A percentile compares a stretch with the other conserved stretches of the same genome.
Evolutionary conservation across 352 stramenopile genomes (phyloP).

Genomic region (Peronospora destructor): DNA sequence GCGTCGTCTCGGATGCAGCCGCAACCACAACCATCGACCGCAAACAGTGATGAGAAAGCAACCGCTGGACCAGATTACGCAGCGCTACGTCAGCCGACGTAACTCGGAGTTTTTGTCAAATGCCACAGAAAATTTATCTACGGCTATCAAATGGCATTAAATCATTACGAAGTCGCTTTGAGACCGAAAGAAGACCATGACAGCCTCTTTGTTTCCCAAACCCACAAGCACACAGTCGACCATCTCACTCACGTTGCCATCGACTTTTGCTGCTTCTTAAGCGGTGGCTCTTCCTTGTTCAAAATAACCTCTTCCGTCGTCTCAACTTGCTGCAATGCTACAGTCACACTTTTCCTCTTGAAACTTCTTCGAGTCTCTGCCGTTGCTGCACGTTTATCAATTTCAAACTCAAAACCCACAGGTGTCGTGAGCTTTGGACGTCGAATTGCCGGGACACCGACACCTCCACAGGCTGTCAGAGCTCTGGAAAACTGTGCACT

Average conservation of each 20-base stretch:
- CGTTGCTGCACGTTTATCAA: conserved; percentile 47
- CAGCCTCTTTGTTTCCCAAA: conserved; percentile 3
- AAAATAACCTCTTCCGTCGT: conserved; percentile 2
- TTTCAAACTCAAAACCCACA: conserved; percentile 59
- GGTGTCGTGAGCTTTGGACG: conserved; percentile 60
- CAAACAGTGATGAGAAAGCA: neutral
- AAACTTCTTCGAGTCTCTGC: conserved; percentile 26
- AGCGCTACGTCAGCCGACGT: no score
- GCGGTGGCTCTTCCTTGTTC: conserved; percentile 11
- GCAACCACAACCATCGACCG: neutral
- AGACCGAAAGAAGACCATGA: conserved; percentile 2
- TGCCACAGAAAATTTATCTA: neutral
- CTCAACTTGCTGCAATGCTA: conserved; percentile 5
- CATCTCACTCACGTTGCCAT: conserved; percentile 11
- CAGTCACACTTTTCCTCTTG: conserved; percentile 28
- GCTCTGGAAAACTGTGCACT: conserved; percentile 46
- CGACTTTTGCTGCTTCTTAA: conserved; percentile 25
- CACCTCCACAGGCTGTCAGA: conserved; percentile 48
- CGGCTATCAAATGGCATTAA: conserved; percentile 22
- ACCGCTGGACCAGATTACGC: neutral
- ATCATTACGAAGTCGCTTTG: conserved; percentile 19
- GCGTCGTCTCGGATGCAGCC: no score
- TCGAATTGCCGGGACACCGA: conserved; percentile 61
- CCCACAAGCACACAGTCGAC: neutral
- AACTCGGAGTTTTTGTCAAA: no score